Evolutionary conservation across 2,329 filamentous ascomycete genomes (phyloP).

Genomic region (Ophiocordyceps camponoti-leonardi): DNA sequence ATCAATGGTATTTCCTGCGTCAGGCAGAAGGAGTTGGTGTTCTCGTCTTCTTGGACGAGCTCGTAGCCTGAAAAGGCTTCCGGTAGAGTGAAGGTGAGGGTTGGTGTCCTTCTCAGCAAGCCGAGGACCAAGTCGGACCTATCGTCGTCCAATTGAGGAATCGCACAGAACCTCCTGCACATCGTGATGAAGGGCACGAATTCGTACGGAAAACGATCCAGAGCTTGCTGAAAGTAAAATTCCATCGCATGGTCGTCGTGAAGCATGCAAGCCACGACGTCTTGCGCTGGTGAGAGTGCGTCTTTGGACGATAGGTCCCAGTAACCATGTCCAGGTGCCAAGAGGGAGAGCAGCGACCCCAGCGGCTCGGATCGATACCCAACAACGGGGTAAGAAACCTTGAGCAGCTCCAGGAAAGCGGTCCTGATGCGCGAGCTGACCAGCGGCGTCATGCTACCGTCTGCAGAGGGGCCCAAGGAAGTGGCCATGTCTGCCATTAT

Average conservation of each 20-base stretch:
- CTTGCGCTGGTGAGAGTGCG: slow-evolving; percentile 14
- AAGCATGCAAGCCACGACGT: slow-evolving; percentile 16
- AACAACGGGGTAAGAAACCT: slow-evolving; percentile 46
- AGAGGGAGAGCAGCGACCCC: slow-evolving; percentile 43
- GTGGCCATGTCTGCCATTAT: slow-evolving; percentile 32
- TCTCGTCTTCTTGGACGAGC: slow-evolving; percentile 70
- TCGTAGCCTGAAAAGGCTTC: slow-evolving; percentile 56
- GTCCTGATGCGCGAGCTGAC: slow-evolving; percentile 46
- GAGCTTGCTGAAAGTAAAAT: slow-evolving; percentile 47
- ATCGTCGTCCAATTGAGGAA: slow-evolving; percentile 13
- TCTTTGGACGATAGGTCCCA: slow-evolving; percentile 30
- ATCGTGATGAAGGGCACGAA: slow-evolving; percentile 61
- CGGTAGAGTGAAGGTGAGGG: slow-evolving; percentile 64
- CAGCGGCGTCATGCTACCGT: slow-evolving; percentile 31
- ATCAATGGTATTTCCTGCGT: slow-evolving; percentile 48
- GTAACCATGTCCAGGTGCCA: slow-evolving; percentile 36
- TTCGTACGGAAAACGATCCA: slow-evolving; percentile 73
- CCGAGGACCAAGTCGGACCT: slow-evolving; percentile 35
- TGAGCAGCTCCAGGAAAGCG: slow-evolving; percentile 53
- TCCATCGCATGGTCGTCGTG: slow-evolving; percentile 30
- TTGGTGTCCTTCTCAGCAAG: slow-evolving; percentile 51
- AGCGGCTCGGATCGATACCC: slow-evolving; percentile 60
- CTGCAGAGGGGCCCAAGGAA: slow-evolving; percentile 25
- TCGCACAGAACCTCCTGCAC: slow-evolving; percentile 41
- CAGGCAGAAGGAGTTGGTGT: slow-evolving; percentile 61